Evolutionary conservation across 768 basidiomycete genomes (phyloP).

Genomic region (Kwoniella sp.): DNA sequence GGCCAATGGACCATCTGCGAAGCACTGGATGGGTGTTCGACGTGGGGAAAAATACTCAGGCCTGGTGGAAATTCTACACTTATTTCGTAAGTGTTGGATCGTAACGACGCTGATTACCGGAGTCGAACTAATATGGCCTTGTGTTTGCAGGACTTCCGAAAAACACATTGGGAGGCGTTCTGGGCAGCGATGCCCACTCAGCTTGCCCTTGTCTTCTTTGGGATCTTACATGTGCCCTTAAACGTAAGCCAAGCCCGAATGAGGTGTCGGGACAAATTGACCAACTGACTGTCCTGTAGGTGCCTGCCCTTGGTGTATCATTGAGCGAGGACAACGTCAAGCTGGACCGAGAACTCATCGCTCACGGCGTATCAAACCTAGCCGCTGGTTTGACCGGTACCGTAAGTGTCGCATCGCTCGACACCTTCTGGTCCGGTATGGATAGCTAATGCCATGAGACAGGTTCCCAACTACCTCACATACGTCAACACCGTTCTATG

Average conservation of each 20-base stretch:
- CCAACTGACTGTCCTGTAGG: slow-evolving; percentile 59
- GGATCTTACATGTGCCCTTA: slow-evolving; percentile 54
- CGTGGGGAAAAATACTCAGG: slow-evolving; percentile 60
- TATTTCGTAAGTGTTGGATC: slow-evolving; percentile 63
- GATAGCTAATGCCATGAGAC: not conserved
- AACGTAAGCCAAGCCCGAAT: too few species aligned
- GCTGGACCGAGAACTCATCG: slow-evolving; percentile 88
- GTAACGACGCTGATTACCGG: too few species aligned
- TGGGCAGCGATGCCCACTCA: slow-evolving; percentile 90
- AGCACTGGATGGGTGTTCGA: slow-evolving; percentile 84
- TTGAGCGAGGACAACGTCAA: slow-evolving; percentile 80
- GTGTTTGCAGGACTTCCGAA: slow-evolving; percentile 62
- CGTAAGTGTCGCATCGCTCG: slow-evolving; percentile 58
- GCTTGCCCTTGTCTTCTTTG: slow-evolving; percentile 69
- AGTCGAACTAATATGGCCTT: not conserved
- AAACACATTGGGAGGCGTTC: slow-evolving; percentile 68
- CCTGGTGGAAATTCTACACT: slow-evolving; percentile 85
- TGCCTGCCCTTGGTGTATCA: slow-evolving; percentile 90
- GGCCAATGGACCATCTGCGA: slow-evolving; percentile 68
- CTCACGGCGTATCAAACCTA: slow-evolving; percentile 88
- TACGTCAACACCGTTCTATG: slow-evolving; percentile 59
- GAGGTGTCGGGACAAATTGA: too few species aligned
- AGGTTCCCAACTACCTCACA: slow-evolving; percentile 74
- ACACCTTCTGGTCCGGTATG: not conserved
- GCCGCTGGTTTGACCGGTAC: slow-evolving; percentile 77